Evolutionary conservation across 2,329 filamentous ascomycete species (phyloP), one percentile per base, ranked within the genome.

Genomic region (Gliomastix tumulicola): DNA sequence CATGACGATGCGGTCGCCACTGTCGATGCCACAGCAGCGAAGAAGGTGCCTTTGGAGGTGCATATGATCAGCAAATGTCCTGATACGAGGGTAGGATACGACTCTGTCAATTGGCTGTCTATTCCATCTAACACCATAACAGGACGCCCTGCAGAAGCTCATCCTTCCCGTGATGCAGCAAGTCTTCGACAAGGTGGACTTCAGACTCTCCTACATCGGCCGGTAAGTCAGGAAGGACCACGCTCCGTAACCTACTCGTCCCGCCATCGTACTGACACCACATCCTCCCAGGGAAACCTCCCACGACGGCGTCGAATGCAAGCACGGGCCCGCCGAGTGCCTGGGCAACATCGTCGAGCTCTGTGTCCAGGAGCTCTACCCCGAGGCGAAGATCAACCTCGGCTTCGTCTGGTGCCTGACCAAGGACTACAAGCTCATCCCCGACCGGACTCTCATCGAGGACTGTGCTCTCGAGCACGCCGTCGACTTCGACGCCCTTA

Each of bases 1-100:
- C 35, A 25, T 22, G 25, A 31, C 21, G 22, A 41, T 32, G 32
- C 40, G 35, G 43, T n/a, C n/a, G n/a, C n/a, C n/a, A n/a, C n/a
- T n/a, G n/a, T n/a, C n/a, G n/a, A n/a, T n/a, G n/a, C n/a, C n/a
- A n/a, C 39, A 12, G 41, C 39, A 21, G 39, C 40, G 31, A 40
- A 38, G 27, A 32, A 19, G 40, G 83, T 97, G 5, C 84, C 88
- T 5, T 63, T 98, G 3, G 92, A 98, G 58, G 86, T 88, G 38
- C 90, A 97, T 59, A 92, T 97, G 49, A 98, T 97, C 82, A 86
- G 81, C 64, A 96, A 97, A 70, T 98, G 92, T 53, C 89, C 90
- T 1, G 92, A 98, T 60, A 88, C 92, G 3, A 74, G 72, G 57
- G 73, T 76, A 52, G 10, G n/a, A n/a, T n/a, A n/a, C n/a, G n/a